phyloP scores from a whole-genome alignment of 495 filamentous ascomycete genomes.

The Hypoxylon fuscum region DNA sequence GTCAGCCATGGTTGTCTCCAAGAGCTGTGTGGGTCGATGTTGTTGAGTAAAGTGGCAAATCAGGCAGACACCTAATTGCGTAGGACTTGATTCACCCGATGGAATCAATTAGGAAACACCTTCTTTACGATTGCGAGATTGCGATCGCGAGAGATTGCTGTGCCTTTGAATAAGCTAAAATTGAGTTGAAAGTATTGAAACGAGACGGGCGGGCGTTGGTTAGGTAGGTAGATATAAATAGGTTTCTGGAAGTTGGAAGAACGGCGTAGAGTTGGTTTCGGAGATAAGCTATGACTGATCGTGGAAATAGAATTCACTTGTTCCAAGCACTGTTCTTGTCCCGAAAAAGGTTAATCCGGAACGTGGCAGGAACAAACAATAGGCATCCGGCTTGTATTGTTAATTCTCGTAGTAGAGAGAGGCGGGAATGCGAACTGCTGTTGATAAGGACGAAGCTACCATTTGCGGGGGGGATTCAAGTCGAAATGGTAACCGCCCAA shows the following conservation, averaged over 20 bases:
- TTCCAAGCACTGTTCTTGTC: conserved; percentile 15
- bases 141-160: conserved; percentile 1
- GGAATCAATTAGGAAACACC: neutral
- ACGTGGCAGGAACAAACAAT: conserved; percentile 16
- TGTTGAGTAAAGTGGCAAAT: conserved; percentile 39
- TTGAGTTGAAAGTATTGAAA: conserved; percentile 8
- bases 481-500: conserved; percentile 18
- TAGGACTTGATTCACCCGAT: conserved; percentile 20
- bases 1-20: conserved; percentile 40
- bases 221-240: conserved; percentile 24
- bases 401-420: conserved; percentile 19
- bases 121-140: conserved; percentile 26
- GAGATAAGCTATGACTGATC: conserved; percentile 17
- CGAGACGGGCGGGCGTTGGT: neutral
- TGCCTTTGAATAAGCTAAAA: neutral
- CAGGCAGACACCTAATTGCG: conserved; percentile 34
- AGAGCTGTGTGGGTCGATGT: conserved; percentile 30
- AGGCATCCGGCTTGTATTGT: conserved; percentile 16
- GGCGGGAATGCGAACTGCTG: neutral
- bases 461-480: conserved; percentile 23
- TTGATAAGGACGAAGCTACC: conserved; percentile 18
- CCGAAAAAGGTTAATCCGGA: conserved; percentile 12
- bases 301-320: conserved; percentile 25
- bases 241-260: conserved; percentile 32
- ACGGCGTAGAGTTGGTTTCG: conserved; percentile 30